Base-by-base conservation (phyloP, 306 rosid species). In the Pyrus betulifolia region DNA sequence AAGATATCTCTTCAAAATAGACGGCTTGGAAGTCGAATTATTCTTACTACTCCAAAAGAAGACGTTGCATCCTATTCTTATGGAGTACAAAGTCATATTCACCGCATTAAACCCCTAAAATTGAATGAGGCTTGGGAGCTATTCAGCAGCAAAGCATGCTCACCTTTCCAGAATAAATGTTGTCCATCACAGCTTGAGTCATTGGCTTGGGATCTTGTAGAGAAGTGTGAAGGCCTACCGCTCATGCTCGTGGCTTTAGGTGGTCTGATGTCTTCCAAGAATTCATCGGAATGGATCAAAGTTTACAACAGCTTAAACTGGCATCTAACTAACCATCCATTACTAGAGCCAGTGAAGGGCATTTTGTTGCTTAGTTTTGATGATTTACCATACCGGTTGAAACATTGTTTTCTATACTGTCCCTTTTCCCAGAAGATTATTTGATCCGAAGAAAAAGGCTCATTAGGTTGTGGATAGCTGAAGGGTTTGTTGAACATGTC, bases 361-460 rank as follows among this genome's bases (percentile, higher is more conserved):
- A 60, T 82, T 22, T 71, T 82, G 54, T 31, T 57, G 54, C 81
- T 81, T 11, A 81, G 82, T 59, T 77, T 77, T 23, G 73, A 64
- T 21, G 83, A 83, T 45, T 66, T 79, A 78, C 51, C 86, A 28
- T 78, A 63, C 70, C 23, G 15, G 3, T 54, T 79, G 69, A 83
- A 83, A 22, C 46, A 64, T 31, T 83, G 75, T 27, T 71, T 79
- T 54, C 12, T 75, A 58, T 71, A 44, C 21, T 31, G 77, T 35
- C 71, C 28, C 52, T 79, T 4, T 83, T 79, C 6, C 81, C 80
- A 1, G 83, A 79, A 31, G 86, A 83, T 46, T 75, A 69, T 74
- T 33, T 5, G 42, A 73, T 73, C 2, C 18, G n/a, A 14, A 57
- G 35, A 40, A 19, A 14, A 54, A 68, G 76, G 25, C 51, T 74